Base-by-base conservation (phyloP, 257 asterid species). In the Ligustrum vulgare region DNA sequence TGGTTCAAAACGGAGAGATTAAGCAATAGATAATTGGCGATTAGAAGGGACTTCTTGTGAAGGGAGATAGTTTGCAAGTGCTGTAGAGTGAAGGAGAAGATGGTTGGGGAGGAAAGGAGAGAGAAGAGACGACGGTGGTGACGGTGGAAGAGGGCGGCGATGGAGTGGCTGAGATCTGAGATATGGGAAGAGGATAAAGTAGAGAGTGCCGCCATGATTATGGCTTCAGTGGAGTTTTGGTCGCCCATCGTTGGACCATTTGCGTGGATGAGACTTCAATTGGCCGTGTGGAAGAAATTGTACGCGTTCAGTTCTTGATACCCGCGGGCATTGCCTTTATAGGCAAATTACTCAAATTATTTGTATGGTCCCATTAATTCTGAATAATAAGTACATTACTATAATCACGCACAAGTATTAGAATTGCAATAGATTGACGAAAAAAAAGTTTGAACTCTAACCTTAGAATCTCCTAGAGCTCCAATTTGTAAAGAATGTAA, bases 61-160 rank as follows among this genome's bases (percentile, higher is more conserved):
- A 89, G 93, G 35, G 97, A 85, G 79, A 92, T 91, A 65, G 97
- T 81, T 12, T 85, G 94, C 75, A 94, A 93, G 93, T 82, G 88
- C 83, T 83, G 94, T 86, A 94, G 88, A 20, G 97, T 82, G 88
- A 94, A 88, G 80, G 87, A 75, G 83, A 92, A 94, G 75, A 87
- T 82, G 34, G 82, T 45, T 3, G 97, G 97, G 75, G 93, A 83
- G 72, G 94, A 85, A 81, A 94, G 90, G 81, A 94, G 82, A 18
- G 89, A 28, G 78, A 81, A 71, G 78, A 90, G 87, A 34, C 97
- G 97, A 86, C 87, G 82, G 87, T 75, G 90, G 79, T 78, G 92
- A 80, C 80, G 84, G 88, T 72, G 91, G 90, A 74, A 80, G 84
- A 84, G 71, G 88, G 89, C 64, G 86, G 98, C 84, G 86, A 92